Evolutionary conservation across 306 rosid species (phyloP).

Genomic region (Lablab purpureus): DNA sequence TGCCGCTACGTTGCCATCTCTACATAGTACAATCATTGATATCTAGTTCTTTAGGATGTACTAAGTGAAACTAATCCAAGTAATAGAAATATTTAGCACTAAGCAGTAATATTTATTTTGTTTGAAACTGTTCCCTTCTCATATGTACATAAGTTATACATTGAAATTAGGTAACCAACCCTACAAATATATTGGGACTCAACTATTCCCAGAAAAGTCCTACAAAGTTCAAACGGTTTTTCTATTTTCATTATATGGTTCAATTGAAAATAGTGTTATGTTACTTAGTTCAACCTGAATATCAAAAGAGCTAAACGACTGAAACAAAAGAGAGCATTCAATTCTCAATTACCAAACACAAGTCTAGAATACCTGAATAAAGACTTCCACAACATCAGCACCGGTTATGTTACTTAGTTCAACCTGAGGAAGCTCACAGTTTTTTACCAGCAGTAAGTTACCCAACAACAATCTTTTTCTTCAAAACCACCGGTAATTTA

Average conservation of each 20-base stretch:
- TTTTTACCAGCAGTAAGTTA: slow-evolving; percentile 63
- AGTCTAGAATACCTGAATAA: slow-evolving; percentile 60
- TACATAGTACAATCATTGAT: too few relatives aligned
- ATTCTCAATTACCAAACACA: slow-evolving; percentile 1
- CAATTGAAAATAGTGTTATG: not conserved
- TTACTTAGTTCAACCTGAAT: too few relatives aligned
- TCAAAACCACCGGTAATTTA: slow-evolving; percentile 65
- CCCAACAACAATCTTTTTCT: slow-evolving; percentile 55
- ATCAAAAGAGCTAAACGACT: too few relatives aligned
- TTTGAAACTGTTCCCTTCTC: not conserved
- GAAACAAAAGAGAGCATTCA: too few relatives aligned
- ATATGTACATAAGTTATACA: not conserved
- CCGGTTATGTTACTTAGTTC: slow-evolving; percentile 63
- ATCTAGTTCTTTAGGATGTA: too few relatives aligned
- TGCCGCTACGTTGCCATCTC: too few relatives aligned
- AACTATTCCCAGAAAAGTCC: not conserved
- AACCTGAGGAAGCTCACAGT: slow-evolving; percentile 62
- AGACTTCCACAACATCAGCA: slow-evolving; percentile 69
- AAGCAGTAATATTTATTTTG: too few relatives aligned
- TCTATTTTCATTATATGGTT: not conserved
- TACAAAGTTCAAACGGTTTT: not conserved
- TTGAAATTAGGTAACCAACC: slow-evolving; percentile 1
- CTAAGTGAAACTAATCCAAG: too few relatives aligned
- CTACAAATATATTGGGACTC: not conserved
- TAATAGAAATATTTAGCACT: too few relatives aligned